phyloP scores from a whole-genome alignment of 2,329 filamentous ascomycete species.

The Mycogone perniciosa region DNA sequence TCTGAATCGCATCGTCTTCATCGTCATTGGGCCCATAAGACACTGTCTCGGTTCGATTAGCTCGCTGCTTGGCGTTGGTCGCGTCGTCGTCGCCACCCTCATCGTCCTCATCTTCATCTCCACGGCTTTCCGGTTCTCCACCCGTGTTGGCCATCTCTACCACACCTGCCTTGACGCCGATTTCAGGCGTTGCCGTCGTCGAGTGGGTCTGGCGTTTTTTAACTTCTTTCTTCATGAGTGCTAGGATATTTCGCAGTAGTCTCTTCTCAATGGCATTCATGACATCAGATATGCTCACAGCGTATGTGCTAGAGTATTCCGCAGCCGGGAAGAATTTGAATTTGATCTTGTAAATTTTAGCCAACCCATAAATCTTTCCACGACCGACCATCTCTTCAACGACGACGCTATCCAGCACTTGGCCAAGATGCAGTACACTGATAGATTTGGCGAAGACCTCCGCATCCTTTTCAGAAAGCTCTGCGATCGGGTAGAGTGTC shows the following conservation, averaged over 20 bases:
- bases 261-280: constrained; percentile 72
- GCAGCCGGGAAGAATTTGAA: constrained; percentile 76
- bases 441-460: constrained; percentile 88
- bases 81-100: constrained; percentile 77
- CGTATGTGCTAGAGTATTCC: constrained; percentile 82
- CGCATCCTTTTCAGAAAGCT: constrained; percentile 61
- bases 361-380: constrained; percentile 60
- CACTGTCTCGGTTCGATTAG: constrained; percentile 72
- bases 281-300: constrained; percentile 72
- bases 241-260: constrained; percentile 66
- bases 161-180: constrained; percentile 50
- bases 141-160: constrained; percentile 43
- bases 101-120: constrained; percentile 54
- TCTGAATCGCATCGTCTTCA: constrained; percentile 72
- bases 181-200: constrained; percentile 67
- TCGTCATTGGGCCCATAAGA: constrained; percentile 93
- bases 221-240: constrained; percentile 67
- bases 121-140: constrained; percentile 27
- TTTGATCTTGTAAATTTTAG: constrained; percentile 78
- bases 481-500: constrained; percentile 72
- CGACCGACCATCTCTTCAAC: constrained; percentile 75
- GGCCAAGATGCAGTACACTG: constrained; percentile 74
- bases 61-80: constrained; percentile 64
- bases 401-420: constrained; percentile 73
- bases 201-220: constrained; percentile 67